Conservation (phyloP, 768 basidiomycete genomes). For the Mycena metata region DNA sequence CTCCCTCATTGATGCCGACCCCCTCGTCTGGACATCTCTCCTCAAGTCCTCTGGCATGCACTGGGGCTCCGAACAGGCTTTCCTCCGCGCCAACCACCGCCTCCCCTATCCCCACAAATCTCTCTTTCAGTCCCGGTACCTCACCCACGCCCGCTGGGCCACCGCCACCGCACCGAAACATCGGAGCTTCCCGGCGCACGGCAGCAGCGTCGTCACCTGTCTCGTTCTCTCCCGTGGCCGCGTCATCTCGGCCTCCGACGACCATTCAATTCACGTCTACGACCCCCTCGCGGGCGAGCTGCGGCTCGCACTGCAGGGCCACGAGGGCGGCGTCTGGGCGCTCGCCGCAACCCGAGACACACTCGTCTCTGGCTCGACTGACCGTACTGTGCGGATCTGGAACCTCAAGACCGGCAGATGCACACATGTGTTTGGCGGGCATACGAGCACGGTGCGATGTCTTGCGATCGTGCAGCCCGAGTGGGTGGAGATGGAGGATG, state of each 20-base stretch:
- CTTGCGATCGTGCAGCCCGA: constrained; percentile 97
- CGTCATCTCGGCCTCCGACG: constrained; percentile 97
- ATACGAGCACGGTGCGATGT: constrained; percentile 96
- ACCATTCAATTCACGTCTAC: constrained; percentile 96
- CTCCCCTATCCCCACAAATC: constrained; percentile 91
- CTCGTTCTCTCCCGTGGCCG: constrained; percentile 94
- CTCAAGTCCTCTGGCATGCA: constrained; percentile 61
- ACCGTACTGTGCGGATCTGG: constrained; percentile 95
- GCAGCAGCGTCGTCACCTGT: constrained; percentile 93
- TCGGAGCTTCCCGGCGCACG: constrained; percentile 88
- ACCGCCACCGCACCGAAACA: constrained; percentile 79
- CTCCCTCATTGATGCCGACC: constrained; percentile 91
- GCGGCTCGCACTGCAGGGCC: constrained; percentile 83
- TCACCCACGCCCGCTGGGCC: constrained; percentile 86
- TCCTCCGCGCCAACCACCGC: constrained; percentile 65
- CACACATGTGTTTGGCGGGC: constrained; percentile 95
- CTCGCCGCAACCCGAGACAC: constrained; percentile 90
- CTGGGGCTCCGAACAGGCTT: constrained; percentile 38
- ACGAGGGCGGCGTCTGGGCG: constrained; percentile 98
- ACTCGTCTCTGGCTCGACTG: constrained; percentile 93
- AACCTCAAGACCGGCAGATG: constrained; percentile 83
- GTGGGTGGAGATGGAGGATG: constrained; percentile 79
- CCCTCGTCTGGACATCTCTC: constrained; percentile 90
- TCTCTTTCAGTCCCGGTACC: constrained; percentile 91
- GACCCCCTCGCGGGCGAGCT: constrained; percentile 87